Evolutionary conservation across 208 protist species (phyloP), one percentile per base, ranked within the genome.

Genomic region (Endotrypanum monterogeii): DNA sequence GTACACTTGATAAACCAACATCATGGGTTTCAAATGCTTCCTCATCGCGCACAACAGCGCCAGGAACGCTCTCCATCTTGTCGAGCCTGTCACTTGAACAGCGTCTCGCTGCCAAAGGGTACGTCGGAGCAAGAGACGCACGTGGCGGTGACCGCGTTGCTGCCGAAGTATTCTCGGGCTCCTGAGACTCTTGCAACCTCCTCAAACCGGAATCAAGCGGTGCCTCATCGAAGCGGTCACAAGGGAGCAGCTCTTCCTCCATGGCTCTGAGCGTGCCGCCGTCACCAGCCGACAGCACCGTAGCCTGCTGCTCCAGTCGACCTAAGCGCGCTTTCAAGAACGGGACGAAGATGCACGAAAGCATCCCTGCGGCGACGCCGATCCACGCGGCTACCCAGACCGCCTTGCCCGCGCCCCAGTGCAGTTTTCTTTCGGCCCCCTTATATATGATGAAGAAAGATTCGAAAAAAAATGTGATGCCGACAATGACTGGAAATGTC

Each of bases 381-480:
- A 93, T 84, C 73, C 80, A 48, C 14, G 83, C 77, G 14, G 83
- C 83, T 7, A 95, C 85, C 88, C 87, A 95, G 55, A 74, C 78
- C 1, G 85, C 81, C 44, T 88, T 73, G 12, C 71, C 57, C 28
- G 86, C 72, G 16, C 51, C 61, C 91, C 91, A 93, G 67, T 93
- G 75, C 35, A 93, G 79, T 18, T 79, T 76, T 41, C 70, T 85
- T 46, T 83, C 82, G 9, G 87, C 91, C 14, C 88, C 91, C 79
- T 93, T 95, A 72, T 82, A 92, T 5, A 95, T 82, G 25, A 93
- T 77, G 65, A 93, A 95, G 84, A 95, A 93, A 55, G 83, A 56
- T 84, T 95, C 88, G 18, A 95, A 74, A 74, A 95, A 95, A 71
- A 93, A 89, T 23, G 89, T 80, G n/a, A 95, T 63, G 50, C 41